Base-by-base conservation (phyloP, 108 stramenopile genomes). In the Bacterosira constricta region DNA sequence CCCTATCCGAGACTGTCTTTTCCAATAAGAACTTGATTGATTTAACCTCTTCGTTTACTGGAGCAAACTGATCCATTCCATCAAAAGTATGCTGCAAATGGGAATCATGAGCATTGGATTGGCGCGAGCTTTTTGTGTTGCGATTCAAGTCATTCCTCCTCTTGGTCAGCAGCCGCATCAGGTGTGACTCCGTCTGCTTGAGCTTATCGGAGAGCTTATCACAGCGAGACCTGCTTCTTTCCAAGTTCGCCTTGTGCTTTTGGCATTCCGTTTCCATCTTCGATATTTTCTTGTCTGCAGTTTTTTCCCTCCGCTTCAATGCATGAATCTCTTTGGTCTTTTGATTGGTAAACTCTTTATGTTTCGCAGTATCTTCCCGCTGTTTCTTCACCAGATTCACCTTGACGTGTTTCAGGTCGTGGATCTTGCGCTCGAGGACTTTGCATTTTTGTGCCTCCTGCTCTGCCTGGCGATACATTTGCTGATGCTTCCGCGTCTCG, bases 121-220 rank as follows among this genome's bases (percentile, higher is more conserved):
- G 63, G 35, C 62, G 63, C 21, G 52, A 17, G 32, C 36, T 31
- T 9, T 44, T 69, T 23, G 37, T 41, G 44, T 74, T 58, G 29
- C 46, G 57, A 38, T 26, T 54, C 20, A 66, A 36, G 31, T 90
- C 86, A 20, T 77, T 67, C 47, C 86, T 86, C 42, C 91, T 77
- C 62, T 86, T 77, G 1, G 90, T 63, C 10, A 92, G 72, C n/a
- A 95, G 79, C 52, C 83, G 75, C 83, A 88, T 86, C 55, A 95
- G 70, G 69, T 91, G 91, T 23, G 73, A 26, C 51, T 92, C 90
- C 1, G 94, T 95, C 64, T 90, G 80, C 61, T 95, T 90, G 46
- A 95, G 71, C 69, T 95, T 95, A 20, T 80, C 79, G 5, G 86
- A 76, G 9, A 92, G 74, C 49, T 92, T 91, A 8, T 77, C 61